Evolutionary conservation across 495 filamentous ascomycete genomes (phyloP).

Genomic region (Arthonia radiata): DNA sequence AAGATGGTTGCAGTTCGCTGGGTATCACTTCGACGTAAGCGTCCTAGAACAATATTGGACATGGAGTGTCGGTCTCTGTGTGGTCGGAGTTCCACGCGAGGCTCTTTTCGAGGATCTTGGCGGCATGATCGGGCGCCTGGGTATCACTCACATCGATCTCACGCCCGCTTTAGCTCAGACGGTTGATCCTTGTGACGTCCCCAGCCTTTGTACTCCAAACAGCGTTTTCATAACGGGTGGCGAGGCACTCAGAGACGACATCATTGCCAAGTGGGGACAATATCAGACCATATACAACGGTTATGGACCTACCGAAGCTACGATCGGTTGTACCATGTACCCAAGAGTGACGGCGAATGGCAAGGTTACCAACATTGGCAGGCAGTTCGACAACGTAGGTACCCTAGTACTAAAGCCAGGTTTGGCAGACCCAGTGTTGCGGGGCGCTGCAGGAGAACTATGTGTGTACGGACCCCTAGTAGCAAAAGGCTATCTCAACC

Average conservation of each 20-base stretch:
- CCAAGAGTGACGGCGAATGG: constrained; percentile 43
- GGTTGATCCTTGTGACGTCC: constrained; percentile 39
- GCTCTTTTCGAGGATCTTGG: constrained; percentile 54
- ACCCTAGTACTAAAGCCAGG: constrained; percentile 52
- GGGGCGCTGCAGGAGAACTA: constrained; percentile 66
- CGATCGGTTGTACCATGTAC: constrained; percentile 68
- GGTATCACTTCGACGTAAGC: constrained; percentile 72
- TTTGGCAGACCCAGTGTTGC: constrained; percentile 40
- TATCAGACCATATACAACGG: constrained; percentile 44
- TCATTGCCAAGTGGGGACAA: constrained; percentile 42
- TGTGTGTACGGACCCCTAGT: constrained; percentile 71
- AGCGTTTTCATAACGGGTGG: constrained; percentile 60
- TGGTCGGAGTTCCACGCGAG: constrained; percentile 54
- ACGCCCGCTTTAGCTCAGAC: constrained; percentile 42
- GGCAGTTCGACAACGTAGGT: constrained; percentile 58
- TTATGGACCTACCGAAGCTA: constrained; percentile 69
- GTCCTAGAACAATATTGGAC: constrained; percentile 77
- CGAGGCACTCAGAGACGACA: constrained; percentile 46
- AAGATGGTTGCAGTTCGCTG: constrained; percentile 67
- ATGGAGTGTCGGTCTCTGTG: constrained; percentile 62
- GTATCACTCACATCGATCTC: constrained; percentile 70
- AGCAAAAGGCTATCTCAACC: constrained; percentile 66
- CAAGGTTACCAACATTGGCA: constrained; percentile 64
- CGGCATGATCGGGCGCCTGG: constrained; percentile 36
- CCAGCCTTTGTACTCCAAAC: constrained; percentile 33